Evolutionary conservation across 2,329 filamentous ascomycete species (phyloP), one percentile per base, ranked within the genome.

Genomic region (Dothideomycetes sp.): DNA sequence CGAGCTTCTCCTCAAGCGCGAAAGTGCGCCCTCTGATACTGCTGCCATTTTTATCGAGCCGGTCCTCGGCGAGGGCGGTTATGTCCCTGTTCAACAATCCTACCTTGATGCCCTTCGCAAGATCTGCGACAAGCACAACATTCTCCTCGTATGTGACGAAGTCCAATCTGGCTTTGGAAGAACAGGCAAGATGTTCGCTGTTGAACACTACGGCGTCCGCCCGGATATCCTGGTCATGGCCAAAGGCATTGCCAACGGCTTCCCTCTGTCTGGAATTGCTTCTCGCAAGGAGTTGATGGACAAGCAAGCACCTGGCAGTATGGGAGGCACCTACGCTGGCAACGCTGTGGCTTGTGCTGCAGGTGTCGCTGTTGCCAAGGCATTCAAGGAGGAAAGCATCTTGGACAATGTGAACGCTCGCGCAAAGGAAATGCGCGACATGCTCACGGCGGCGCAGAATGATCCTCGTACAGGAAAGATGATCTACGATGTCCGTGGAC

Each of bases 121-220:
- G 43, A 61, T 65, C 33, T 67, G 64, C 43, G 61, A 65, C 41
- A 60, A 63, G 47, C 53, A 67, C 52, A 58, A 59, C 28, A 65
- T 67, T 33, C 58, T 68, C 2, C 54, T 68, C 5, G 61, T 67
- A 4, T 49, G 50, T 10, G 64, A 68, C 41, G 64, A 68, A 42
- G 64, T 67, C 2, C 64, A 67, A 39, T 63, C 52, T 20, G 64
- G 64, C 7, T 65, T 63, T 47, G 64, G 64, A 2, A 56, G 64
- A 20, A 67, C 64, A 2, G 64, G 64, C 15, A 60, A 61, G 29
- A 63, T 65, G 58, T 67, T 64, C 43, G 63, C 62, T 5, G 50
- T 65, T 10, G 61, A 68, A 45, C 61, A 67, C 43, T 65, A 55
- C 43, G 57, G 54, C 17, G 62, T 68, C 13, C 53, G 61, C 13